phyloP scores from a whole-genome alignment of 202 grass and related monocot genomes.

The Panicum virgatum region DNA sequence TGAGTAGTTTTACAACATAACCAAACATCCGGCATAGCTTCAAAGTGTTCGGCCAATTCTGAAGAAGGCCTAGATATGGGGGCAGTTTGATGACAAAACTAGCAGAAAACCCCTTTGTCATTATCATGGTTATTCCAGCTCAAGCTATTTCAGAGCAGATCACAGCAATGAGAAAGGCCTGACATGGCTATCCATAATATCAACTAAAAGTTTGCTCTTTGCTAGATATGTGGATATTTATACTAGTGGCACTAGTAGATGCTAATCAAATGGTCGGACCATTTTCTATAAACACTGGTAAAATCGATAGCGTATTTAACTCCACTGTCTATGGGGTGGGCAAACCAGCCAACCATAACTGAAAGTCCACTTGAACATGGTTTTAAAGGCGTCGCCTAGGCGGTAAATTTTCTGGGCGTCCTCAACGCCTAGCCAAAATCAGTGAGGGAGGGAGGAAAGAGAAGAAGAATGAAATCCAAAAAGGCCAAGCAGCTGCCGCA shows the following conservation, averaged over 20 bases:
- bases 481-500: no score
- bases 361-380: not conserved
- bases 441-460: no score
- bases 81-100: not conserved
- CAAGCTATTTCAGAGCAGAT: not conserved
- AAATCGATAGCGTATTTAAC: not conserved
- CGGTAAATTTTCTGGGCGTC: no score
- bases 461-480: no score
- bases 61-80: not conserved
- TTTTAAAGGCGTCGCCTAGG: no score
- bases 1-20: slow-evolving; percentile 9
- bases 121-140: not conserved
- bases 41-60: not conserved
- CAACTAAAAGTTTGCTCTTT: slow-evolving; percentile 5
- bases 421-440: no score
- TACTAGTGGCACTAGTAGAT: not conserved
- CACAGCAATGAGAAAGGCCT: not conserved
- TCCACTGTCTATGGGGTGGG: not conserved
- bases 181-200: slow-evolving; percentile 8
- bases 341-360: not conserved
- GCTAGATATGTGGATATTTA: not conserved
- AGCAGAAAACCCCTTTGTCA: not conserved
- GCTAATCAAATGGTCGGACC: not conserved
- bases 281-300: not conserved
- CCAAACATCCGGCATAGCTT: not conserved